Base-by-base conservation (phyloP, 306 rosid genomes). In the Chamaecrista fasciculata region DNA sequence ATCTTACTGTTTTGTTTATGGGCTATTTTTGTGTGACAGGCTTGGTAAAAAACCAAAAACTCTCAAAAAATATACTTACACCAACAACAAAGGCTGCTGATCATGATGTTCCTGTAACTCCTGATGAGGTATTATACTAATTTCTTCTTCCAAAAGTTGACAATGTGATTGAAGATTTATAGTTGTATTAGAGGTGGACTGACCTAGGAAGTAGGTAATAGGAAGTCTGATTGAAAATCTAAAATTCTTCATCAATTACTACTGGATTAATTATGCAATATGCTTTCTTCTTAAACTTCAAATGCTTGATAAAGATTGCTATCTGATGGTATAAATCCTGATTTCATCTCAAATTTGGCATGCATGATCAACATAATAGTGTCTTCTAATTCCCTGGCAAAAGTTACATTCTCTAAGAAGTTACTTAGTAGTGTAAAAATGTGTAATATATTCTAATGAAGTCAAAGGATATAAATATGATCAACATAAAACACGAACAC, bases 21-120 rank as follows among this genome's bases (percentile, higher is more conserved):
- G 56, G 64, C 33, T 73, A 56, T 63, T 68, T 39, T 19, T 39
- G 62, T 69, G 33, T 72, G 24, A 52, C 66, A 91, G 99, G 96
- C 58, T 67, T 94, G 86, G 88, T 82, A 15, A 94, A 94, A 82
- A 94, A 89, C 71, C 87, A 94, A 67, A 94, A 85, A 85, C 86
- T 94, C 72, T 73, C 87, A 39, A 47, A 79, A 61, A 88, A 79
- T 84, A 94, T 94, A 66, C 87, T 94, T 72, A 91, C 99, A 40
- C 99, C 97, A 56, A 94, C 99, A 60, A 91, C 99, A 52, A 94
- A 94, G 79, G 97, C 99, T 72, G 88, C 81, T 31, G 91, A 86
- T 81, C 99, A 91, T 70, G 99, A 94, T 25, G 89, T 81, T 79
- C 99, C 97, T 26, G 83, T 94, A 56, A 82, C 96, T 63, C 95